Percentiles rank a stretch among this genome's conserved stretches.
phyloP scores from a whole-genome alignment of 331 rosid species.

The Acacia pycnantha region DNA sequence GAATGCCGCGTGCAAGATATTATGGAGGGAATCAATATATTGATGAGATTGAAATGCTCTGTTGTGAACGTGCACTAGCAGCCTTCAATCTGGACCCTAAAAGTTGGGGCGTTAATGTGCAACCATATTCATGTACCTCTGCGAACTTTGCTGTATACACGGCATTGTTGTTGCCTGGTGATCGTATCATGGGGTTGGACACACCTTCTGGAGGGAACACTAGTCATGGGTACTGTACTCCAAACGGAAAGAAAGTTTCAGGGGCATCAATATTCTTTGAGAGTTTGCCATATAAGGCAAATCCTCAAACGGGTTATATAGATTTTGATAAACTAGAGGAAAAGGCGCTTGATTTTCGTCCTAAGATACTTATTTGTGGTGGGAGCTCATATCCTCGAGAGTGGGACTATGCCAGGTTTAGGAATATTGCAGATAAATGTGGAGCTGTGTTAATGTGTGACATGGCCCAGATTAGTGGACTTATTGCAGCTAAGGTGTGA shows the following conservation, averaged over 20 bases:
- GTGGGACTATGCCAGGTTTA: slow-evolving; percentile 77
- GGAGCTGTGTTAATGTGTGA: slow-evolving; percentile 83
- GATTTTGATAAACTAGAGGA: slow-evolving; percentile 91
- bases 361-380: slow-evolving; percentile 86
- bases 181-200: slow-evolving; percentile 89
- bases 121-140: slow-evolving; percentile 81
- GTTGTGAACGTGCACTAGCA: slow-evolving; percentile 71
- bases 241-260: slow-evolving; percentile 77
- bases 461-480: slow-evolving; percentile 89
- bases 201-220: slow-evolving; percentile 89
- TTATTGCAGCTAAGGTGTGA: slow-evolving; percentile 81
- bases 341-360: slow-evolving; percentile 87
- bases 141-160: slow-evolving; percentile 89
- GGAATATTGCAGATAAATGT: slow-evolving; percentile 78
- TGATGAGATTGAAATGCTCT: slow-evolving; percentile 72
- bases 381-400: slow-evolving; percentile 87
- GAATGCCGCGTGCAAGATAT: slow-evolving; percentile 81
- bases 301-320: slow-evolving; percentile 64
- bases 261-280: slow-evolving; percentile 86
- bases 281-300: slow-evolving; percentile 81
- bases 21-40: slow-evolving; percentile 73
- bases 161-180: slow-evolving; percentile 73
- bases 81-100: slow-evolving; percentile 63
- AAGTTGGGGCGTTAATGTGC: slow-evolving; percentile 85
- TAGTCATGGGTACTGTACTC: slow-evolving; percentile 84